phyloP scores from a whole-genome alignment of 139 green algal species.

The Marvania coccoides region DNA sequence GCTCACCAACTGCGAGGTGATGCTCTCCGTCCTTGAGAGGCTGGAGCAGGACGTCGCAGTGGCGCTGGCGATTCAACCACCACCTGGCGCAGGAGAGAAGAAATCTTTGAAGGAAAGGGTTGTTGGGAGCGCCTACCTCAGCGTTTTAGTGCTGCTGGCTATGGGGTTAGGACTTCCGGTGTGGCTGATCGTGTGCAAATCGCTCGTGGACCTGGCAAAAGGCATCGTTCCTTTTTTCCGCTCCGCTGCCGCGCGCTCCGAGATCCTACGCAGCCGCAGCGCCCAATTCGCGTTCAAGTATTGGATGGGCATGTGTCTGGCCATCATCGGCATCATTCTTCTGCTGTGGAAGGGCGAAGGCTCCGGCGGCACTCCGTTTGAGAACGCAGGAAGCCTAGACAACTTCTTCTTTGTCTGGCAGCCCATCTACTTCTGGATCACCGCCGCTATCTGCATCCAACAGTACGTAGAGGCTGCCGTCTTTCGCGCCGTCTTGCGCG shows the following conservation, averaged over 20 bases:
- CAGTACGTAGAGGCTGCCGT: constrained; percentile 12
- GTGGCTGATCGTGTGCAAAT: no score
- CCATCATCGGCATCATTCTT: constrained; percentile 6
- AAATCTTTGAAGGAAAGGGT: no score
- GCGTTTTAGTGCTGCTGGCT: not conserved
- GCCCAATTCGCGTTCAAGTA: constrained; percentile 12
- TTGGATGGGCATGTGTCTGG: constrained; percentile 1
- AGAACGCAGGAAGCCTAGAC: not conserved
- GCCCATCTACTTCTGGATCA: constrained; percentile 20
- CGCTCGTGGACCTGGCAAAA: not conserved
- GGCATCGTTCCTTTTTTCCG: no score
- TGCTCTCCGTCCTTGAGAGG: not conserved
- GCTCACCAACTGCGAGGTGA: not conserved
- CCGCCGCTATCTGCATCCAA: constrained; percentile 20
- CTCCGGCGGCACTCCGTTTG: not conserved
- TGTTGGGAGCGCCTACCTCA: no score
- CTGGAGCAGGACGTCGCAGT: not conserved
- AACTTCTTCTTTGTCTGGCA: constrained; percentile 17
- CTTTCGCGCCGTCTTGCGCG: constrained; percentile 5
- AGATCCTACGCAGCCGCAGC: no score
- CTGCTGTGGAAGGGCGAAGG: constrained; percentile 9
- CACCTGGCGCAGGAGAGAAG: no score
- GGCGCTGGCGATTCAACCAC: not conserved
- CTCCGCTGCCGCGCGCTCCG: no score
- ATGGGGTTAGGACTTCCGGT: not conserved